These are phyloP conservation scores for Russula griseocarnosa DNA, from an alignment of 768 basidiomycete species.

Conservation along the genomic window DNA sequence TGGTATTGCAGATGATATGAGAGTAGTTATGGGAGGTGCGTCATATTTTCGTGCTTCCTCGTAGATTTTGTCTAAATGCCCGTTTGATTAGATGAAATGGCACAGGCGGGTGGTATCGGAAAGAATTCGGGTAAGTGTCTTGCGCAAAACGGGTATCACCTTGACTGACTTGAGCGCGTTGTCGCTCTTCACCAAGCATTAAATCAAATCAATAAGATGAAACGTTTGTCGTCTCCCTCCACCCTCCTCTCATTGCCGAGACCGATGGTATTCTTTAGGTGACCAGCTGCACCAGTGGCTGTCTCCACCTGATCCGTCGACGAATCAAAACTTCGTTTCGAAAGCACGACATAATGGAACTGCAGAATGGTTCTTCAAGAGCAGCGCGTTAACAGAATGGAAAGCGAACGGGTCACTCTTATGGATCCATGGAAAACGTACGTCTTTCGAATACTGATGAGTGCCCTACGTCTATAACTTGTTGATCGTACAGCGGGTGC, in stretches of 20 bases:
- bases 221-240: neutral
- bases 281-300: neutral
- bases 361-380: neutral
- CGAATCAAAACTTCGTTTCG: neutral
- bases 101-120: too few relatives aligned
- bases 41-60: too few relatives aligned
- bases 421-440: slow-evolving; percentile 12
- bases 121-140: neutral
- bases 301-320: neutral
- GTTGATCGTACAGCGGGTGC: neutral
- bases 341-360: neutral
- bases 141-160: too few relatives aligned
- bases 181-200: neutral
- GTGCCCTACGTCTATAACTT: neutral
- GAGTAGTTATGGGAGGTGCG: too few relatives aligned
- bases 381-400: neutral
- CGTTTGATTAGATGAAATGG: too few relatives aligned
- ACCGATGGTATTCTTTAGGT: neutral
- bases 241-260: neutral
- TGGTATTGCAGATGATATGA: too few relatives aligned
- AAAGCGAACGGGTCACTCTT: neutral
- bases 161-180: neutral
- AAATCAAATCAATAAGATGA: neutral
- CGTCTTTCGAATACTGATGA: neutral
- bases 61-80: too few relatives aligned